These are phyloP conservation scores for Solanum tacnaense DNA, from an alignment of 257 asterid genomes.

Conservation along the genomic window DNA sequence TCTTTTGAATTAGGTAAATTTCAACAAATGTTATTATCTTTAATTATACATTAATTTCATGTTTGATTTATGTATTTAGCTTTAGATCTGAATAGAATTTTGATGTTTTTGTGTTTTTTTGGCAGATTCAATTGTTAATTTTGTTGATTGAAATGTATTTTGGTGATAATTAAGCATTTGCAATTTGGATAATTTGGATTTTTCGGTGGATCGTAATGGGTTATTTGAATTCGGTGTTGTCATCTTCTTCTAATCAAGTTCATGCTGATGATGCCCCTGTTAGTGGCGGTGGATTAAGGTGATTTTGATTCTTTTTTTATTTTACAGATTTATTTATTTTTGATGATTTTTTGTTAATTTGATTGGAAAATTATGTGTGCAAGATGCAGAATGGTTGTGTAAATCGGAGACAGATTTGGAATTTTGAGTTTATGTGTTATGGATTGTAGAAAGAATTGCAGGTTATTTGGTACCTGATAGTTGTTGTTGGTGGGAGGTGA, in stretches of 20 bases:
- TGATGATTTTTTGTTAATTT: not conserved
- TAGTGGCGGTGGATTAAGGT: constrained; percentile 97
- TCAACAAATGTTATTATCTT: not conserved
- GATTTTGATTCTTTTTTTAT: not conserved
- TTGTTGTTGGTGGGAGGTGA: not conserved
- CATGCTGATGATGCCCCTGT: constrained; percentile 74
- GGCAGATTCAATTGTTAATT: not conserved
- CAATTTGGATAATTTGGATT: constrained; percentile 11
- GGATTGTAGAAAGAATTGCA: not conserved
- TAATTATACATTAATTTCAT: not conserved
- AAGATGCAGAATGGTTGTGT: not conserved
- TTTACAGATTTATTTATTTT: not conserved
- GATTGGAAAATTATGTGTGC: not conserved
- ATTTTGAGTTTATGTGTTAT: not conserved
- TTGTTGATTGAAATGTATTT: not conserved
- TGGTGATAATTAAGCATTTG: not conserved
- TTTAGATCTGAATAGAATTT: not conserved
- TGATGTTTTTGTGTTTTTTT: not conserved
- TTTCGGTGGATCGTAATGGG: constrained; percentile 37
- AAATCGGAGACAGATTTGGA: not conserved
- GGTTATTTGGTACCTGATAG: not conserved
- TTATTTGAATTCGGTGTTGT: constrained; percentile 71
- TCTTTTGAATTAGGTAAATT: not conserved
- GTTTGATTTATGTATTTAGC: not conserved
- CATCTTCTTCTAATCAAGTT: constrained; percentile 55